Percentiles rank a stretch among this genome's conserved stretches.
Conservation (phyloP, 2,329 filamentous ascomycete genomes). For the Arthrobotrys sphaeroides region DNA sequence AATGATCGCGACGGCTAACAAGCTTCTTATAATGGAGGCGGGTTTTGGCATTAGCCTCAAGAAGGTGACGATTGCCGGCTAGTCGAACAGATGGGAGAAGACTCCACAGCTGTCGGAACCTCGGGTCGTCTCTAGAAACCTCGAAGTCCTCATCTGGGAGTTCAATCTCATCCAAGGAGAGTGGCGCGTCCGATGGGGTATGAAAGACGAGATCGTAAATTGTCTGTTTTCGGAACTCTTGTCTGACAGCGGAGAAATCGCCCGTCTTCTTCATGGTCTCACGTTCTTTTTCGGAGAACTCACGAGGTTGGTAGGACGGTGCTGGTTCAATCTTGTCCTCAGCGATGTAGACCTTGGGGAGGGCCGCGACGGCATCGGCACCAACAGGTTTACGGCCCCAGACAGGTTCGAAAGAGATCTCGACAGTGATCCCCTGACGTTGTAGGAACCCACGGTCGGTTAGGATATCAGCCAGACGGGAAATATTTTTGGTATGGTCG, state of each 20-base stretch:
- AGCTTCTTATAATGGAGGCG: conserved; percentile 27
- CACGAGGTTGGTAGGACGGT: conserved; percentile 16
- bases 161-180: conserved; percentile 19
- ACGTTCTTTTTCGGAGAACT: conserved; percentile 23
- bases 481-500: conserved; percentile 18
- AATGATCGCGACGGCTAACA: conserved; percentile 34
- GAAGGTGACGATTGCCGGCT: background rate
- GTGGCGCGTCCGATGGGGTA: conserved; percentile 16
- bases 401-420: conserved; percentile 25
- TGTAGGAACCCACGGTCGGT: conserved; percentile 38
- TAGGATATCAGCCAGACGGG: conserved; percentile 35
- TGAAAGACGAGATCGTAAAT: conserved; percentile 47
- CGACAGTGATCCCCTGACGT: background rate
- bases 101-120: conserved; percentile 37
- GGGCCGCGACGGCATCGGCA: background rate
- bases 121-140: conserved; percentile 47
- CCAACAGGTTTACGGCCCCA: conserved; percentile 7
- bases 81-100: conserved; percentile 28
- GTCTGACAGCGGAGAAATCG: background rate
- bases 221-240: conserved; percentile 46
- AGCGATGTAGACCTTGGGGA: conserved; percentile 37
- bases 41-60: background rate
- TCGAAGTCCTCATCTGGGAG: conserved; percentile 39
- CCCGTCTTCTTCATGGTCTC: background rate
- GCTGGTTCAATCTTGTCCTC: conserved; percentile 11